phyloP scores from a whole-genome alignment of 2,329 filamentous ascomycete species.

The Fusarium drepaniforme region DNA sequence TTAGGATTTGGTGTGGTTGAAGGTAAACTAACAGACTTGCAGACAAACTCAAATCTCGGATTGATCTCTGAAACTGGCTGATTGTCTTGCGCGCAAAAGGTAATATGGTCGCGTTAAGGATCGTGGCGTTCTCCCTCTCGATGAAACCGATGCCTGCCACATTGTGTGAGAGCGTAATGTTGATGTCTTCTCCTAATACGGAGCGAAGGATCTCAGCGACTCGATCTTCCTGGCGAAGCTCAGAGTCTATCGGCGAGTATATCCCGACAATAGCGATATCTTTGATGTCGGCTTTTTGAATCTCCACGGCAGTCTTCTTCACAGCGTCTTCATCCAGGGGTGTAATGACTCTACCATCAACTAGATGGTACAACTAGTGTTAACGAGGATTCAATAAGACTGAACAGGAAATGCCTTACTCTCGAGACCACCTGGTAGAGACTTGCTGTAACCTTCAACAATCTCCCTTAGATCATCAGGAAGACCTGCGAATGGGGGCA shows the following conservation, averaged over 20 bases:
- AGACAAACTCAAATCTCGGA: slow-evolving; percentile 55
- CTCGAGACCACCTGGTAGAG: slow-evolving; percentile 57
- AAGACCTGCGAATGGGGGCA: slow-evolving; percentile 58
- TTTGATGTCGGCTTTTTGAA: slow-evolving; percentile 6
- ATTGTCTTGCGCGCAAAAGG: slow-evolving; percentile 68
- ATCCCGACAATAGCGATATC: slow-evolving; percentile 6
- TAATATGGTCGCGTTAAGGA: slow-evolving; percentile 72
- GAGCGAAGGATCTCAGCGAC: not conserved
- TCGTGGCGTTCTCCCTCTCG: slow-evolving; percentile 72
- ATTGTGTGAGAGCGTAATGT: slow-evolving; percentile 9
- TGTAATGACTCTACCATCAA: slow-evolving; percentile 14
- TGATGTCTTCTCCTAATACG: not conserved
- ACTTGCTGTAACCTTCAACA: slow-evolving; percentile 52
- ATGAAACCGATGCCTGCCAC: slow-evolving; percentile 58
- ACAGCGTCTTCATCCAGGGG: not conserved
- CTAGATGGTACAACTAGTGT: not conserved
- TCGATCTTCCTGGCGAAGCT: not conserved
- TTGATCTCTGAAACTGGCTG: slow-evolving; percentile 63
- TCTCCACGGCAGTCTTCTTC: not conserved
- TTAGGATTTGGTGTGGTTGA: no score
- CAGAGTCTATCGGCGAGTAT: slow-evolving; percentile 13
- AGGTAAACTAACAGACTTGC: slow-evolving; percentile 10
- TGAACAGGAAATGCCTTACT: slow-evolving; percentile 42
- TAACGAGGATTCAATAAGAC: rapidly evolving
- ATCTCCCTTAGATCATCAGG: slow-evolving; percentile 52